A percentile compares a stretch with the other conserved stretches of the same genome.
Evolutionary conservation across 2,329 filamentous ascomycete genomes (phyloP).

Genomic region (Epichloe gansuensis): DNA sequence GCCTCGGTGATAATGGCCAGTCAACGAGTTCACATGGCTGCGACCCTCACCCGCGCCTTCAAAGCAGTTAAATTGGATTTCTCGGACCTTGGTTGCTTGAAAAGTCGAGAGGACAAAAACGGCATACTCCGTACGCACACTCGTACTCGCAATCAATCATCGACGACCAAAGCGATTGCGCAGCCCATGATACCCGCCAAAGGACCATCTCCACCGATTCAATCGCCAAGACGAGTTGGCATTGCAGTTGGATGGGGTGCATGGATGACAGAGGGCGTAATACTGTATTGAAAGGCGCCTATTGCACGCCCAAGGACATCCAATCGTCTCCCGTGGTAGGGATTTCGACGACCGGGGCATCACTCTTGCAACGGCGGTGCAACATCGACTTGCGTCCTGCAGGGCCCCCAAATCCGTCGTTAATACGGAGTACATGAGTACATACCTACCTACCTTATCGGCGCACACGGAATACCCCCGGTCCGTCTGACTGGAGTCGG

Average conservation of each 20-base stretch:
- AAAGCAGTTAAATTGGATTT: background rate
- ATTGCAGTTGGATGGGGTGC: background rate
- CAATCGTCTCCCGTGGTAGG: background rate
- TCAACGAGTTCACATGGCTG: background rate
- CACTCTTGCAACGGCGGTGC: background rate
- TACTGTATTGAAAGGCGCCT: background rate
- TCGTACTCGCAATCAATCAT: background rate
- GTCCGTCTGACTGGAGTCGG: background rate
- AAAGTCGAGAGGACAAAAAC: background rate
- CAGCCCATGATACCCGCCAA: background rate
- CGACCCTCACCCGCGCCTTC: background rate
- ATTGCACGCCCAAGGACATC: background rate
- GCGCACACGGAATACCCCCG: no score
- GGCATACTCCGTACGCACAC: background rate
- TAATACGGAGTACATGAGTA: background rate
- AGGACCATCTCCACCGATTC: background rate
- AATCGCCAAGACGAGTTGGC: background rate
- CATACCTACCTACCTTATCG: background rate
- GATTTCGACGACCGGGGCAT: background rate
- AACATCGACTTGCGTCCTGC: conserved; percentile 1
- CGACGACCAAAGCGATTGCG: no score
- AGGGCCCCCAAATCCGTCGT: background rate
- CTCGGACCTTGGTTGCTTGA: background rate
- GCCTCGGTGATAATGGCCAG: background rate
- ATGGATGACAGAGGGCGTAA: background rate